phyloP scores from a whole-genome alignment of 352 stramenopile species.

The Lagenidium sp. region DNA sequence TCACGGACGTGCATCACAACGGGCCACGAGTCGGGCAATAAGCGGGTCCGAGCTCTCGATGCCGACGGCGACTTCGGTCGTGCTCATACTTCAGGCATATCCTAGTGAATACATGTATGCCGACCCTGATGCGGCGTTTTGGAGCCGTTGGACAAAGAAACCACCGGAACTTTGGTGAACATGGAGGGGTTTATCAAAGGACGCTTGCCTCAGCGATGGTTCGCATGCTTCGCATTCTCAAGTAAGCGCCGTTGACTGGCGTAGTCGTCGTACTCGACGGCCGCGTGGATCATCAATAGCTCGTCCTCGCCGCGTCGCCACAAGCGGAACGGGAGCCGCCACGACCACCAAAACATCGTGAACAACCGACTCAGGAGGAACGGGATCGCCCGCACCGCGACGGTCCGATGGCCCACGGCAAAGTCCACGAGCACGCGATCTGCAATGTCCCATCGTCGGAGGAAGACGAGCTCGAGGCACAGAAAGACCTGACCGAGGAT shows the following conservation, averaged over 20 bases:
- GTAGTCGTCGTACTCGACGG: slow-evolving; percentile 15
- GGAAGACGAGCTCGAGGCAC: neutral
- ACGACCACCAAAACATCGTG: slow-evolving; percentile 14
- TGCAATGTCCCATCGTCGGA: neutral
- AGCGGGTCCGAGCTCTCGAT: neutral
- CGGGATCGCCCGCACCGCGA: slow-evolving; percentile 4
- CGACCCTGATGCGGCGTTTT: too few species aligned
- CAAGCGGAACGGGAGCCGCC: slow-evolving; percentile 10
- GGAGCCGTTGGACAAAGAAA: too few species aligned
- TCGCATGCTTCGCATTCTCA: too few species aligned
- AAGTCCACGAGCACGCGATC: slow-evolving; percentile 5
- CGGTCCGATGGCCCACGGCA: neutral
- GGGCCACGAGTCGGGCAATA: neutral
- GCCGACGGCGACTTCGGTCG: neutral
- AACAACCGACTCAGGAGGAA: slow-evolving; percentile 9
- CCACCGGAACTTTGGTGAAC: too few species aligned
- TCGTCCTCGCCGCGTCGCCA: slow-evolving; percentile 9
- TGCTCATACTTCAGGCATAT: too few species aligned
- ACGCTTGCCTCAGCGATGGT: too few species aligned
- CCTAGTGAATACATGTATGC: too few species aligned
- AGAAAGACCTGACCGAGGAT: slow-evolving; percentile 4
- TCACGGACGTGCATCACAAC: neutral
- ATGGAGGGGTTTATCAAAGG: too few species aligned
- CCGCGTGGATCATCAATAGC: slow-evolving; percentile 16
- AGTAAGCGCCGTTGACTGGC: too few species aligned